phyloP scores from a whole-genome alignment of 116 monocot genomes.

The Iris pallida region DNA sequence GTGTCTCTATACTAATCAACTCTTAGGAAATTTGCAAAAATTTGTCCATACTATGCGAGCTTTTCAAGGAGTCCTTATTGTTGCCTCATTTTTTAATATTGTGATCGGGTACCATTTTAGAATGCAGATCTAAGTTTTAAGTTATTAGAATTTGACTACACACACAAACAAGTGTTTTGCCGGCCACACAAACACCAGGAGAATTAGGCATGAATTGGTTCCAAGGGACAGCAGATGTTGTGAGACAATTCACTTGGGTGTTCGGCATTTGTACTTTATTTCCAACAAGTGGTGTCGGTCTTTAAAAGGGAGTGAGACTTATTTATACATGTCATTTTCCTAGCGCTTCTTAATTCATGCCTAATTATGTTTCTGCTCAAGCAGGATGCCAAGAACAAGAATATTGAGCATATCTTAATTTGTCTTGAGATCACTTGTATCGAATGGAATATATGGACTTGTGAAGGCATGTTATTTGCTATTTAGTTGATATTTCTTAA shows the following conservation, averaged over 20 bases:
- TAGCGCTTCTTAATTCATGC: constrained; percentile 1
- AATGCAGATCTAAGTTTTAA: too few relatives aligned
- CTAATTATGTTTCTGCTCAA: not conserved
- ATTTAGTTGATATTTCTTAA: not conserved
- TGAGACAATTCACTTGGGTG: constrained; percentile 65
- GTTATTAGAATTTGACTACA: too few relatives aligned
- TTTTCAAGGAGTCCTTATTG: constrained; percentile 82
- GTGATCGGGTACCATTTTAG: constrained; percentile 49
- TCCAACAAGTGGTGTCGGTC: not conserved
- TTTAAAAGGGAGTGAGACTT: not conserved
- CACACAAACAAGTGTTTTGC: constrained; percentile 18
- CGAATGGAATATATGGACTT: constrained; percentile 61
- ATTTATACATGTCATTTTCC: too few relatives aligned
- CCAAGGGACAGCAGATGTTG: constrained; percentile 60
- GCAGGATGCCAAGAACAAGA: constrained; percentile 47
- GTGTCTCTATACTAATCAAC: constrained; percentile 15
- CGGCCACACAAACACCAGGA: constrained; percentile 67
- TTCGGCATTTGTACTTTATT: constrained; percentile 36
- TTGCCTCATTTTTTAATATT: constrained; percentile 66
- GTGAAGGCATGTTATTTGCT: constrained; percentile 29
- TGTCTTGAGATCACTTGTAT: constrained; percentile 51
- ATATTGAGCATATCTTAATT: constrained; percentile 46
- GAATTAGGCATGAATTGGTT: constrained; percentile 62
- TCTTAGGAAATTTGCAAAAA: constrained; percentile 50
- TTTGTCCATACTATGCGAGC: constrained; percentile 81